phyloP scores from a whole-genome alignment of 345 rosid species.

The Ailanthus altissimus region DNA sequence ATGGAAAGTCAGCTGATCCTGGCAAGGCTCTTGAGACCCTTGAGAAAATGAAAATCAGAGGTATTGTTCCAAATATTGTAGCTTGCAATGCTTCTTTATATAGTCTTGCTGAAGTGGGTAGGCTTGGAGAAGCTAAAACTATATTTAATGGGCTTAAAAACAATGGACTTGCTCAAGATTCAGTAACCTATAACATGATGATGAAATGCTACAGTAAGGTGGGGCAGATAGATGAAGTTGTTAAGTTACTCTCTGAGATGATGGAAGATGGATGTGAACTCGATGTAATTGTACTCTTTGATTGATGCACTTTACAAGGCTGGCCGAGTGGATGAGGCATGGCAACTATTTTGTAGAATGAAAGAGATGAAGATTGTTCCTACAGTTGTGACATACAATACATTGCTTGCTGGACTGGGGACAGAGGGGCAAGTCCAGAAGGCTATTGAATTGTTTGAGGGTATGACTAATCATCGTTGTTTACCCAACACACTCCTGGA shows the following conservation, averaged over 20 bases:
- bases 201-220: conserved; percentile 85
- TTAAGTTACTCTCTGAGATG: conserved; percentile 77
- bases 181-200: conserved; percentile 94
- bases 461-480: conserved; percentile 62
- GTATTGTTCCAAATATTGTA: conserved; percentile 81
- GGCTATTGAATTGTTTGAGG: conserved; percentile 57
- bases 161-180: conserved; percentile 70
- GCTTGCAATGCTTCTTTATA: conserved; percentile 88
- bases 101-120: conserved; percentile 71
- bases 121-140: conserved; percentile 67
- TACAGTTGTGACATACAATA: conserved; percentile 83
- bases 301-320: conserved; percentile 79
- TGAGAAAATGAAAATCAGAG: conserved; percentile 70
- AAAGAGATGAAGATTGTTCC: conserved; percentile 74
- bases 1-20: conserved; percentile 74
- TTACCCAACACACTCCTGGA: conserved; percentile 75
- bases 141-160: conserved; percentile 63
- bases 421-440: conserved; percentile 67
- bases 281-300: conserved; percentile 80
- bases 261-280: conserved; percentile 59
- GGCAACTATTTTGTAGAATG: conserved; percentile 74
- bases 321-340: conserved; percentile 69
- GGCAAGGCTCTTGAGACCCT: conserved; percentile 72
- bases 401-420: conserved; percentile 73
- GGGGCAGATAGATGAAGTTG: conserved; percentile 77